Evolutionary conservation across 2,329 filamentous ascomycete species (phyloP).

Genomic region (Neofusicoccum ribis): DNA sequence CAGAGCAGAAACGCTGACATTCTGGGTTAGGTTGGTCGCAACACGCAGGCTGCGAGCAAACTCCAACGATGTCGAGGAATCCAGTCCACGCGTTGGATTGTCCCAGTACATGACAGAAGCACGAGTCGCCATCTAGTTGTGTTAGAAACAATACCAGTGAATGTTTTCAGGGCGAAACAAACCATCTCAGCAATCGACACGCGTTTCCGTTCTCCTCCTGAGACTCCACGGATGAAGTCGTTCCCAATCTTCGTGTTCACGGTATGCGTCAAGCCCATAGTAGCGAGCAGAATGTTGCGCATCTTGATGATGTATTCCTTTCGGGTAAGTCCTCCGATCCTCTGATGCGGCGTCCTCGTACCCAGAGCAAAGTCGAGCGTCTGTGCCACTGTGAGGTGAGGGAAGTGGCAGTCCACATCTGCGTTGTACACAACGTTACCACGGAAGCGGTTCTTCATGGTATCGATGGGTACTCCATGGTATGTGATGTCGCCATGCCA

Average conservation of each 20-base stretch:
- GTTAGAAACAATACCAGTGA: constrained; percentile 29
- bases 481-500: constrained; percentile 54
- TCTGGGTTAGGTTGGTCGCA: constrained; percentile 51
- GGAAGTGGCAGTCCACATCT: constrained; percentile 55
- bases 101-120: constrained; percentile 47
- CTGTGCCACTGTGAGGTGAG: constrained; percentile 58
- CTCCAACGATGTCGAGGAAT: constrained; percentile 54
- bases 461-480: constrained; percentile 44
- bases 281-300: constrained; percentile 53
- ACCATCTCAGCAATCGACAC: constrained; percentile 60
- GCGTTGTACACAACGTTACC: constrained; percentile 49
- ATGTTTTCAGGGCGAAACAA: constrained; percentile 38
- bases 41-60: constrained; percentile 57
- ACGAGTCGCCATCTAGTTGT: constrained; percentile 47
- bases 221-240: constrained; percentile 62
- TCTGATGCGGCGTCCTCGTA: constrained; percentile 50
- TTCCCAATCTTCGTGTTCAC: constrained; percentile 57
- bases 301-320: constrained; percentile 48
- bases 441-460: constrained; percentile 50
- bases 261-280: constrained; percentile 57
- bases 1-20: constrained; percentile 57
- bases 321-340: constrained; percentile 39
- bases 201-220: constrained; percentile 62
- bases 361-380: constrained; percentile 59
- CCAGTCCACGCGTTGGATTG: constrained; percentile 44